These are phyloP conservation scores for Bacidia rubella DNA, from an alignment of 495 filamentous ascomycete genomes.

Conservation along the genomic window DNA sequence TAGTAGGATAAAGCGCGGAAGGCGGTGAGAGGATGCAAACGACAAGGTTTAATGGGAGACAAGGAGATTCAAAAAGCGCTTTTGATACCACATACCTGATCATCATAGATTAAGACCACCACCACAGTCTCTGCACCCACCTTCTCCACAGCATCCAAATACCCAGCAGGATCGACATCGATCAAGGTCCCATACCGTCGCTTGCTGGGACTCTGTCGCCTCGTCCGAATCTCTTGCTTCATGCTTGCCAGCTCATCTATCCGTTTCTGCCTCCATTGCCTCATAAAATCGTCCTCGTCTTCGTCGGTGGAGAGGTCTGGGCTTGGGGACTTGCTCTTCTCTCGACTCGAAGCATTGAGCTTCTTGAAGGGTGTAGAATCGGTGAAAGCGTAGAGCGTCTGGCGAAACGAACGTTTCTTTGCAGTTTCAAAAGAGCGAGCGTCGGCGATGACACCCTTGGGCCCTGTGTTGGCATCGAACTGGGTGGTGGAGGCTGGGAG, in stretches of 20 bases:
- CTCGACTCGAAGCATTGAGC: conserved; percentile 25
- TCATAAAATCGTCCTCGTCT: conserved; percentile 71
- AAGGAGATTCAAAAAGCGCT: background rate
- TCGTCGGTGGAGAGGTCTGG: conserved; percentile 34
- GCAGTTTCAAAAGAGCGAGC: conserved; percentile 82
- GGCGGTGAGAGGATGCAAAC: background rate
- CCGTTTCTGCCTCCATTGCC: conserved; percentile 66
- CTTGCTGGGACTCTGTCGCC: conserved; percentile 53
- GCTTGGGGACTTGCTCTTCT: conserved; percentile 33
- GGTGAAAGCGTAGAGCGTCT: conserved; percentile 28
- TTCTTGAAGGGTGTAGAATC: conserved; percentile 21
- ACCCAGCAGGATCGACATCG: conserved; percentile 77
- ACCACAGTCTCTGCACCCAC: conserved; percentile 68
- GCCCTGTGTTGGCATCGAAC: conserved; percentile 81
- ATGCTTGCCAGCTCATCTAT: conserved; percentile 58
- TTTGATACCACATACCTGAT: conserved; percentile 61
- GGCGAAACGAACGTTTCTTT: conserved; percentile 47
- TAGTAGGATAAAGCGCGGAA: too few species aligned
- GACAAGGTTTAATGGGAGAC: background rate
- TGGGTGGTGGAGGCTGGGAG: conserved; percentile 41
- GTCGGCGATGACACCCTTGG: conserved; percentile 96
- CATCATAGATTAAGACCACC: conserved; percentile 91
- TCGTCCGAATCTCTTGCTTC: conserved; percentile 33
- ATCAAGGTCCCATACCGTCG: conserved; percentile 65
- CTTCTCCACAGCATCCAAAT: conserved; percentile 89